phyloP scores from a whole-genome alignment of 176 grass and related monocot genomes.

The Eremochloa ophiuroides region DNA sequence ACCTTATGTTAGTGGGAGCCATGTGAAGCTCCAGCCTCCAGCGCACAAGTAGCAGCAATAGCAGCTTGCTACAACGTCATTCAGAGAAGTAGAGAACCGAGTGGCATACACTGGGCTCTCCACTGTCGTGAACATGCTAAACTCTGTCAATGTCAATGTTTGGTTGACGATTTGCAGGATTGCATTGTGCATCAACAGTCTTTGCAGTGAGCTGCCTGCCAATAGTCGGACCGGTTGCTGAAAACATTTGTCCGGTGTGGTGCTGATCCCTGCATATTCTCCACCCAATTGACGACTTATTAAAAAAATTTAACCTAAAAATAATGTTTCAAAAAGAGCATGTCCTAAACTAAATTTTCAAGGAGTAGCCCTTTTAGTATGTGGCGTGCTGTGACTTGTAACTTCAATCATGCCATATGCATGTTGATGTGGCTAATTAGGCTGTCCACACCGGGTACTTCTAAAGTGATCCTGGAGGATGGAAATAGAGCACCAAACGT shows the following conservation, averaged over 20 bases:
- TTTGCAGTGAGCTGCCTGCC: not conserved
- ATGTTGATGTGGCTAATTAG: too few relatives aligned
- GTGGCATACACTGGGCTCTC: not conserved
- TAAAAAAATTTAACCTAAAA: too few relatives aligned
- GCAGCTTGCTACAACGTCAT: not conserved
- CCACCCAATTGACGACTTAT: not conserved
- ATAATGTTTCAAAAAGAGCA: too few relatives aligned
- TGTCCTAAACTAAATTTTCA: too few relatives aligned
- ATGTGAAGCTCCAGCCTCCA: not conserved
- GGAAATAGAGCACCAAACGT: too few relatives aligned
- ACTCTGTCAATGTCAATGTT: not conserved
- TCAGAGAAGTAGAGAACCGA: not conserved
- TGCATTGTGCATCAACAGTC: not conserved
- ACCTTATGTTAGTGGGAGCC: conserved; percentile 3
- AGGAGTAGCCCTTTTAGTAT: too few relatives aligned
- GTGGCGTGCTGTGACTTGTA: too few relatives aligned
- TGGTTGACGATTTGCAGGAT: not conserved
- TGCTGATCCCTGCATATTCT: not conserved
- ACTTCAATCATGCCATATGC: not conserved
- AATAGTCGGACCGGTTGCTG: not conserved
- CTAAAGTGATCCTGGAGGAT: too few relatives aligned
- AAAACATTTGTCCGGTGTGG: not conserved
- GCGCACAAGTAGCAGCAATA: not conserved
- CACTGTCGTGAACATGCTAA: not conserved
- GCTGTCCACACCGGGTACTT: too few relatives aligned